Evolutionary conservation across 768 basidiomycete species (phyloP).

Genomic region (Cystobasidium onofrii): DNA sequence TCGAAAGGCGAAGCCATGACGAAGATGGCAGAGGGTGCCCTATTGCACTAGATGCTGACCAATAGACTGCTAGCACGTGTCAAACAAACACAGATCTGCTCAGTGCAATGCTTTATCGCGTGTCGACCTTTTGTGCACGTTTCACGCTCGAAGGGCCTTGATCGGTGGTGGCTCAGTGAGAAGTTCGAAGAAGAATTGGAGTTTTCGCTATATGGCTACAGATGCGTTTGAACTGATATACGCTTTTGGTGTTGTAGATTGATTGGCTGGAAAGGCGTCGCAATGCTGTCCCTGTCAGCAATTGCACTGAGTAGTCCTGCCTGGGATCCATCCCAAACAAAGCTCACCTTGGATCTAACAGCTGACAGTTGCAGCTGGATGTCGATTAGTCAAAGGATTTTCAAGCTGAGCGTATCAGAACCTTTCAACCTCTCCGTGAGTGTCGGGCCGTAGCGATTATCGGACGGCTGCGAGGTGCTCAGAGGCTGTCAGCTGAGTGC

Average conservation of each 20-base stretch:
- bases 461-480: not conserved
- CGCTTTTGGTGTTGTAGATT: too few species aligned
- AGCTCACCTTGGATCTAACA: too few species aligned
- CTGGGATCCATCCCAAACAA: too few species aligned
- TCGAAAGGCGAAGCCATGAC: conserved; percentile 27
- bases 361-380: not conserved
- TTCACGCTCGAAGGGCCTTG: not conserved
- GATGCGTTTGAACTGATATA: too few species aligned
- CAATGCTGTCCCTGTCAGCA: too few species aligned
- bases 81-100: not conserved
- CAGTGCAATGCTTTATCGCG: not conserved
- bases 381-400: too few species aligned
- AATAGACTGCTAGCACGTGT: not conserved
- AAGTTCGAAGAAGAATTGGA: too few species aligned
- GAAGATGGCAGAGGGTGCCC: not conserved
- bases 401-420: too few species aligned
- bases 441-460: conserved; percentile 16
- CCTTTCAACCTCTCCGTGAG: not conserved
- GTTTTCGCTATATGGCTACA: too few species aligned
- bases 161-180: too few species aligned
- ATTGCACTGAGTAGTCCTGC: too few species aligned
- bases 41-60: not conserved
- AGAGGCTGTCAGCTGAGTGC: not conserved
- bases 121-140: not conserved
- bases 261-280: not conserved